These are phyloP conservation scores for Pseudogymnoascus sp. DNA, from an alignment of 2,329 filamentous ascomycete genomes.

Conservation along the genomic window DNA sequence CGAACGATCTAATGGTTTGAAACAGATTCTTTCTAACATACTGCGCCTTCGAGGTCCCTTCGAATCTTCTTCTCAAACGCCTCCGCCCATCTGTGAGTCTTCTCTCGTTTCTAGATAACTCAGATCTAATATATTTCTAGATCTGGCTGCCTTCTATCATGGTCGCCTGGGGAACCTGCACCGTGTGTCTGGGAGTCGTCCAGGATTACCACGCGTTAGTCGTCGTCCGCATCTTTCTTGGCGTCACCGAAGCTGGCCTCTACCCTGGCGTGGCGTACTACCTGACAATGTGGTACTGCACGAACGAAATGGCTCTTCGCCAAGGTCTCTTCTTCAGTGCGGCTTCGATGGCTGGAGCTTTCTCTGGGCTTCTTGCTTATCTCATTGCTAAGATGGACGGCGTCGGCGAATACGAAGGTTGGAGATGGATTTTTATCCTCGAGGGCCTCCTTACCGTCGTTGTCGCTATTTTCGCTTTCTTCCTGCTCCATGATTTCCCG, in stretches of 20 bases:
- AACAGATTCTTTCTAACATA: slow-evolving; percentile 59
- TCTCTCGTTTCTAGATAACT: background rate
- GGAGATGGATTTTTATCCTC: slow-evolving; percentile 49
- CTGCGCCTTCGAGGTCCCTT: slow-evolving; percentile 49
- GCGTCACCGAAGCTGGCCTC: slow-evolving; percentile 19
- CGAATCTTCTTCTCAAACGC: slow-evolving; percentile 56
- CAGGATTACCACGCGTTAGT: slow-evolving; percentile 57
- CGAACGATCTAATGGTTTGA: slow-evolving; percentile 50
- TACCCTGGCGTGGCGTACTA: slow-evolving; percentile 35
- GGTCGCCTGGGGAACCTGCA: slow-evolving; percentile 33
- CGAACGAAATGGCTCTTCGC: slow-evolving; percentile 45
- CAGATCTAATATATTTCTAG: slow-evolving; percentile 34
- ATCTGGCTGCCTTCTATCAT: slow-evolving; percentile 44
- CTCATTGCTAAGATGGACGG: slow-evolving; percentile 42
- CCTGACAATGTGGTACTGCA: slow-evolving; percentile 50
- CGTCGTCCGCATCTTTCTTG: slow-evolving; percentile 20
- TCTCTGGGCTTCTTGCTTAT: slow-evolving; percentile 38
- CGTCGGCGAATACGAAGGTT: slow-evolving; percentile 34
- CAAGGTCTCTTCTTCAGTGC: slow-evolving; percentile 31
- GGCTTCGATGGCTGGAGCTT: slow-evolving; percentile 33
- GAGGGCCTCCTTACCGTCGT: slow-evolving; percentile 38
- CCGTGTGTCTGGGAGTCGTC: slow-evolving; percentile 58
- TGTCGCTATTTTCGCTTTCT: slow-evolving; percentile 31
- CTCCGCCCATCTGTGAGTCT: slow-evolving; percentile 32
- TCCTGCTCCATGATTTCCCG: slow-evolving; percentile 41